phyloP scores from a whole-genome alignment of 2,329 filamentous ascomycete genomes.

The Sarocladium oryzae region DNA sequence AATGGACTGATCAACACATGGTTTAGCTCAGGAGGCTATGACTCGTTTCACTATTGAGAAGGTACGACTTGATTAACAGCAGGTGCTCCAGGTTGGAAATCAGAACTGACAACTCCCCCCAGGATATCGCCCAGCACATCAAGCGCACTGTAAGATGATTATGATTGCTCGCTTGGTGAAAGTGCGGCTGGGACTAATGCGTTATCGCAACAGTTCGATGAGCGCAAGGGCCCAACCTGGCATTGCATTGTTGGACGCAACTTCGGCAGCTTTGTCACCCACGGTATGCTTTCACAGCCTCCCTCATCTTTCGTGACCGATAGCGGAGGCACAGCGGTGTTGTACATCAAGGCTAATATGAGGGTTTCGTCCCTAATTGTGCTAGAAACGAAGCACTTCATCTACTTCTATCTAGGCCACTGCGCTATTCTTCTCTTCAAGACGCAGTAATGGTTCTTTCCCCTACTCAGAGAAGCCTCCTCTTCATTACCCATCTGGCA shows the following conservation, averaged over 20 bases:
- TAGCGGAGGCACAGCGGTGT: no score
- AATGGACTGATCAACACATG: conserved; percentile 8
- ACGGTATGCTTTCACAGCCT: conserved; percentile 54
- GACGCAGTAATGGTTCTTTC: conserved; percentile 64
- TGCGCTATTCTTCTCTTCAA: conserved; percentile 98
- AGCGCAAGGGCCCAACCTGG: conserved; percentile 96
- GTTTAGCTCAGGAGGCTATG: conserved; percentile 61
- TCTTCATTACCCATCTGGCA: no score
- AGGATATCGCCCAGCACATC: conserved; percentile 95
- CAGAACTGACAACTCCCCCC: conserved; percentile 6
- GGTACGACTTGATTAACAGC: conserved; percentile 24
- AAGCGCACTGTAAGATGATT: conserved; percentile 69
- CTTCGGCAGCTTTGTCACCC: conserved; percentile 98
- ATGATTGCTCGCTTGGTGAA: no score
- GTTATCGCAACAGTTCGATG: conserved; percentile 98
- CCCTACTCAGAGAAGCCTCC: no score
- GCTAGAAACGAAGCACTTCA: conserved; percentile 99
- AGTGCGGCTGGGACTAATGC: no score
- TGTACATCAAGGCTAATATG: no score
- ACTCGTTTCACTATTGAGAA: conserved; percentile 57
- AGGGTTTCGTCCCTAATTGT: no score
- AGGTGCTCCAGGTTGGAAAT: not conserved
- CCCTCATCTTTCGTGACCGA: no score
- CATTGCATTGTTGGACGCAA: conserved; percentile 98
- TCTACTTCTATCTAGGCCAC: conserved; percentile 99